These are phyloP conservation scores for Corylus heterophylla DNA, from an alignment of 306 rosid species.

Conservation along the genomic window DNA sequence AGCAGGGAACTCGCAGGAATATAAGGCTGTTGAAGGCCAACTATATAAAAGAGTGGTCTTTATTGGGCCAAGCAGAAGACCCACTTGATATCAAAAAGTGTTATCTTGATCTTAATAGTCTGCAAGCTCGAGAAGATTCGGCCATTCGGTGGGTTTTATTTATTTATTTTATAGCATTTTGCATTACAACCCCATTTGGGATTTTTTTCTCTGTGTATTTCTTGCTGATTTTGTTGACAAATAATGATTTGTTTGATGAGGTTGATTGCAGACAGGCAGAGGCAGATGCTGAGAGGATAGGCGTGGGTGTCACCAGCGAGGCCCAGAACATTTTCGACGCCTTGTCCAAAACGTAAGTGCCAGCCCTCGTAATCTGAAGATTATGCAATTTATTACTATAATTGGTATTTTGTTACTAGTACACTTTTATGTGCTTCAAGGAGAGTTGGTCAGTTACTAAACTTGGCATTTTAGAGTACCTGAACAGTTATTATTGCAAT, in stretches of 20 bases:
- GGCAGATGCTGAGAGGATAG: constrained; percentile 85
- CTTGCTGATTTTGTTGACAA: neutral
- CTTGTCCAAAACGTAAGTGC: constrained; percentile 84
- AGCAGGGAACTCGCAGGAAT: constrained; percentile 63
- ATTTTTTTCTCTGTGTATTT: neutral
- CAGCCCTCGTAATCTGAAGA: neutral
- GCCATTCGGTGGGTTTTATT: constrained; percentile 59
- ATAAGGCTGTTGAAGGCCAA: constrained; percentile 71
- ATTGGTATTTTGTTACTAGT: neutral
- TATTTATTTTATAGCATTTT: neutral
- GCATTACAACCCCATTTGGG: neutral
- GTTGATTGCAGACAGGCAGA: constrained; percentile 72
- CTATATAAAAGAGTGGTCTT: constrained; percentile 71
- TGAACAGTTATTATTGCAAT: neutral
- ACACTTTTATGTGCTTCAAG: neutral
- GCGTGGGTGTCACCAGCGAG: constrained; percentile 86
- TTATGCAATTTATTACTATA: neutral
- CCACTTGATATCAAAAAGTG: constrained; percentile 70
- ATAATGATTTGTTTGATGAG: neutral
- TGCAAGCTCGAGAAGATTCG: constrained; percentile 66
- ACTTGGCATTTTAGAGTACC: neutral
- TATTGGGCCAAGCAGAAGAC: constrained; percentile 66
- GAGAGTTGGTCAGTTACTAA: neutral
- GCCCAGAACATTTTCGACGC: constrained; percentile 94
- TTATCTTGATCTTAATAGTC: constrained; percentile 62